Evolutionary conservation across 2,329 filamentous ascomycete genomes (phyloP), one percentile per base, ranked within the genome.

Genomic region (Ascochyta lentis): DNA sequence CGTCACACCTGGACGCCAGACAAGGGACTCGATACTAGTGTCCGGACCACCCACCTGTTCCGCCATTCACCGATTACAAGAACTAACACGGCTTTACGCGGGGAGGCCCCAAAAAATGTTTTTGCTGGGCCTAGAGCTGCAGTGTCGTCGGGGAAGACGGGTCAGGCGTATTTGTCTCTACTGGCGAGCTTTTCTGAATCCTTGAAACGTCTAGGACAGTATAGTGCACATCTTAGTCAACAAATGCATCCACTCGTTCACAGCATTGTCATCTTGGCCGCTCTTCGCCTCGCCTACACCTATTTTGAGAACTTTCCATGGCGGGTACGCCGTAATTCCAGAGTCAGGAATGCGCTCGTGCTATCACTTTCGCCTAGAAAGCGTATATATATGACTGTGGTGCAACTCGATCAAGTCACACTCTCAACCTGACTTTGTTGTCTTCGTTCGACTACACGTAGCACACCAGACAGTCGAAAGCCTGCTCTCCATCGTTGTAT

Each of bases 121-220:
- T 59, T 56, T 50, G 44, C 49, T 56, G 37, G 52, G 48, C 45
- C 54, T 55, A 58, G 58, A 60, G 42, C 49, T 46, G 48, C 29
- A 55, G 33, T 26, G 45, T 34, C 38, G 34, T 41, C 51, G 47
- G 58, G 55, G 55, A 51, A 49, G 31, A 22, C 55, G 58, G 55
- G n/a, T 49, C 40, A 50, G 39, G 29, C 34, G 52, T 55, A 47
- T 42, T 42, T 61, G 42, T 47, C 41, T 51, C 55, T 58, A 26
- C 27, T 48, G 24, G 38, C 47, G 38, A 48, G 34, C 19, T 35
- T 26, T 27, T 39, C 19, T 22, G 35, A 49, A 26, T 58, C 24
- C 24, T 10, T 49, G 40, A 37, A 49, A 54, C 44, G 39, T 50
- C 39, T 41, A 48, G 22, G 47, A 16, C 24, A 50, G 53, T 38